Conservation (phyloP, 768 basidiomycete species). For the Baorangia bicolor region DNA sequence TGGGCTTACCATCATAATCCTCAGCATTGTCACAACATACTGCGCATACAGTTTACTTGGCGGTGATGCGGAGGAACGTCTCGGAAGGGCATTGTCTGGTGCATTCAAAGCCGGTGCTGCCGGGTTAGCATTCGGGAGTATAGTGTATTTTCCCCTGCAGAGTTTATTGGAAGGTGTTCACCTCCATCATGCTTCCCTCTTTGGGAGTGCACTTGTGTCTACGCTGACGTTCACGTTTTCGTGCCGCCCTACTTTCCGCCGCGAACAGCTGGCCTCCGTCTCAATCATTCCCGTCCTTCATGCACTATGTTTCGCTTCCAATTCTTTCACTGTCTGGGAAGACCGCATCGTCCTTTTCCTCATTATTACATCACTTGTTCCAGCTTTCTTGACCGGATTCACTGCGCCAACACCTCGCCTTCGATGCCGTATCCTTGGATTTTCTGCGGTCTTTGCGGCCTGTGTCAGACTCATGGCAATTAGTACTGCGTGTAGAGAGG, state of each 20-base stretch:
- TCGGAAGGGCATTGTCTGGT: conserved; percentile 30
- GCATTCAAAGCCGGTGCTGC: conserved; percentile 35
- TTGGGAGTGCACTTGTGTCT: conserved; percentile 47
- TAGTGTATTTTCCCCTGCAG: conserved; percentile 33
- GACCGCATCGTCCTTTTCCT: conserved; percentile 80
- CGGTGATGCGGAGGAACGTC: conserved; percentile 41
- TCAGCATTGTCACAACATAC: conserved; percentile 56
- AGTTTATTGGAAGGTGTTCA: conserved; percentile 46
- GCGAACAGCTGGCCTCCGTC: conserved; percentile 27
- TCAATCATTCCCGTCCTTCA: conserved; percentile 66
- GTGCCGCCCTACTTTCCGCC: conserved; percentile 36
- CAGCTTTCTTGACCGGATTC: conserved; percentile 59
- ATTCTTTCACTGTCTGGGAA: conserved; percentile 99
- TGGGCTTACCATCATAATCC: conserved; percentile 62
- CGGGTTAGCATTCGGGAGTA: conserved; percentile 39
- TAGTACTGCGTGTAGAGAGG: conserved; percentile 91
- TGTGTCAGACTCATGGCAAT: conserved; percentile 74
- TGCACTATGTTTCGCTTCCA: conserved; percentile 77
- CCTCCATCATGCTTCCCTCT: conserved; percentile 49
- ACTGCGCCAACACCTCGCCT: conserved; percentile 67
- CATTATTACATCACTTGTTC: conserved; percentile 60
- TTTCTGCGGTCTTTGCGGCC: conserved; percentile 61
- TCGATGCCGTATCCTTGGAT: conserved; percentile 72
- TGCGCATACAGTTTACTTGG: conserved; percentile 53
- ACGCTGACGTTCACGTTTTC: conserved; percentile 45